phyloP scores from a whole-genome alignment of 805 yeast genomes.

The Candida suzukii region DNA sequence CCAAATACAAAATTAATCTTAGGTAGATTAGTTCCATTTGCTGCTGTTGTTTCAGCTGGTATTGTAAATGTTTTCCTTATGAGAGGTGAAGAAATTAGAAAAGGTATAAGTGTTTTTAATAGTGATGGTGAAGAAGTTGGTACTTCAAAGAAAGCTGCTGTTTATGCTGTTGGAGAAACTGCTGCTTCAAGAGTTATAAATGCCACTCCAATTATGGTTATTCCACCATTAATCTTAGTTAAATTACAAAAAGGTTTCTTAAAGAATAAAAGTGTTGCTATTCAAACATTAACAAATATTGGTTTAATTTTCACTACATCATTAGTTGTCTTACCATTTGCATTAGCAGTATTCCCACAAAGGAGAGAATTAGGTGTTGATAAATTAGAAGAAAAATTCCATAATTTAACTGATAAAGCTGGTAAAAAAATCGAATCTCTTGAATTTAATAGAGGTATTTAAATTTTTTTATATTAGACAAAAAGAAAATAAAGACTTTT shows the following conservation, averaged over 20 bases:
- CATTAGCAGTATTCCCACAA: conserved; percentile 94
- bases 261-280: conserved; percentile 57
- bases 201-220: conserved; percentile 96
- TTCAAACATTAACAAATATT: conserved; percentile 68
- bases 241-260: conserved; percentile 66
- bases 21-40: conserved; percentile 91
- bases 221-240: conserved; percentile 84
- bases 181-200: conserved; percentile 92
- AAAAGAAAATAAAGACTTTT: no score
- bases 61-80: conserved; percentile 91
- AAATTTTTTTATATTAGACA: conserved; percentile 12
- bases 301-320: conserved; percentile 84
- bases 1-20: conserved; percentile 65
- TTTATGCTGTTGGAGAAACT: conserved; percentile 93
- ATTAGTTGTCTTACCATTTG: conserved; percentile 86
- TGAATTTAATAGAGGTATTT: conserved; percentile 92
- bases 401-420: conserved; percentile 48
- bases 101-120: conserved; percentile 72
- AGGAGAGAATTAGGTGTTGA: conserved; percentile 54
- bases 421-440: conserved; percentile 56
- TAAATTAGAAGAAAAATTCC: conserved; percentile 60
- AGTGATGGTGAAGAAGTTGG: conserved; percentile 60
- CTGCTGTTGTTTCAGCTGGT: conserved; percentile 98
- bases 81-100: conserved; percentile 91
- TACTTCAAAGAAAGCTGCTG: conserved; percentile 78